Base-by-base conservation (phyloP, 805 yeast species). In the Candida railenensis region DNA sequence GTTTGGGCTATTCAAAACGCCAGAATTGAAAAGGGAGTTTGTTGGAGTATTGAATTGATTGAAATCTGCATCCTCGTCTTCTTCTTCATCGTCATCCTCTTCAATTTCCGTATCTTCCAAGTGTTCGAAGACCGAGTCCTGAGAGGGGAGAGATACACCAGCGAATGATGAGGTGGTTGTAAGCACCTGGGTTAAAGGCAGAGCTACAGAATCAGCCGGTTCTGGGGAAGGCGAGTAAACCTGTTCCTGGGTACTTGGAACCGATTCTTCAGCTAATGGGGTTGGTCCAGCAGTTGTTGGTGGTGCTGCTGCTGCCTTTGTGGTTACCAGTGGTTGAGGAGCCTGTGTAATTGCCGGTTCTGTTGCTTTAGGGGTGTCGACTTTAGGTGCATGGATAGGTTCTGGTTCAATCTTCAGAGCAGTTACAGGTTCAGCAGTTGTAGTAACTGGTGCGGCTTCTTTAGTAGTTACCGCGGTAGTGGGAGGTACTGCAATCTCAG, bases 101-200 rank as follows among this genome's bases (percentile, higher is more conserved):
- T 34, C 48, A 25, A 25, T 25, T 14, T 40, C 47, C 8, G 48
- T 44, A 14, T 30, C 33, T 18, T 48, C 51, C 8, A 47, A 44
- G 16, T 50, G 48, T 34, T 51, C 57, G 44, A 52, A 48, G 12
- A 48, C 51, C 22, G 57, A 53, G 42, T 47, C 46, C 9, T 51
- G 57, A 14, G 65, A 54, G 28, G 62, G 62, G 18, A 62, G 47
- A 1, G 71, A 65, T 34, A 69, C 68, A 3, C 71, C 73, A 15
- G 73, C 72, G 57, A 65, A 69, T 32, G 73, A 67, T 5, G 69
- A 63, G 11, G 58, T 52, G 3, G 65, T 50, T 2, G 73, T 67
- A 37, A 58, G 55, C 19, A 62, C 65, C 21, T 62, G 62, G 28
- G 62, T 50, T 38, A 56, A 44, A 5, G 43, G 43, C 43, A 40